Conservation (phyloP, 1,284 basidiomycete species). For the Moesziomyces parantarcticus region DNA sequence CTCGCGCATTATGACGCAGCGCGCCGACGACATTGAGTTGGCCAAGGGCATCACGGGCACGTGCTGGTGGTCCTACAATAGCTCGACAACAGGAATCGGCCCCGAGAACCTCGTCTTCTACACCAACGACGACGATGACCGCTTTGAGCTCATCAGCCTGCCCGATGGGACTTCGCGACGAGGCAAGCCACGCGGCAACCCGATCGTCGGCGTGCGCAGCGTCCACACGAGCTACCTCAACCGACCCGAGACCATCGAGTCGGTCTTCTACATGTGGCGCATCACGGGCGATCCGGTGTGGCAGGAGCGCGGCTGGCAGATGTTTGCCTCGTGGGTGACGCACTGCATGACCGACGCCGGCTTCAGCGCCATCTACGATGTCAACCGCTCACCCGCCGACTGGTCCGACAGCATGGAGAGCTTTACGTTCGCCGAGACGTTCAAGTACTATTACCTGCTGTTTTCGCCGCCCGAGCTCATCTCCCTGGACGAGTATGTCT, state of each 20-base stretch:
- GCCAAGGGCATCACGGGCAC: conserved; percentile 70
- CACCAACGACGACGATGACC: conserved; percentile 50
- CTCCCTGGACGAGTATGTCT: conserved; percentile 73
- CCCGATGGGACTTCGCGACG: conserved; percentile 46
- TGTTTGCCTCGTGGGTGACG: conserved; percentile 73
- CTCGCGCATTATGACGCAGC: conserved; percentile 68
- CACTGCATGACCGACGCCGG: conserved; percentile 68
- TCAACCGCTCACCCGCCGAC: conserved; percentile 63
- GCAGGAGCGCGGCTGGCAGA: conserved; percentile 73
- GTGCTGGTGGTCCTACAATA: conserved; percentile 71
- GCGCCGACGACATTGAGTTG: conserved; percentile 69
- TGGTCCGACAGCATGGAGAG: conserved; percentile 70
- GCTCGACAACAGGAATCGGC: conserved; percentile 63
- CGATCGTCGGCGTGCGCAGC: conserved; percentile 62
- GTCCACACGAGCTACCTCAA: conserved; percentile 54
- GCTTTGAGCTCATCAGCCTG: conserved; percentile 44
- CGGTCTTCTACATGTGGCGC: conserved; percentile 72
- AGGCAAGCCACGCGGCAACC: conserved; percentile 51
- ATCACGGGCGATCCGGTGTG: conserved; percentile 72
- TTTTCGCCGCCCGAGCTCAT: conserved; percentile 72
- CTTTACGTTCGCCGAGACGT: conserved; percentile 73
- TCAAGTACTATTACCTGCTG: conserved; percentile 69
- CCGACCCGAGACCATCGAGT: conserved; percentile 74
- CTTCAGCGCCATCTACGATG: conserved; percentile 69
- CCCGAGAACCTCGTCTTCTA: conserved; percentile 63